These are phyloP conservation scores for Penicillium occitanis DNA, from an alignment of 2,329 filamentous ascomycete species.

Conservation along the genomic window DNA sequence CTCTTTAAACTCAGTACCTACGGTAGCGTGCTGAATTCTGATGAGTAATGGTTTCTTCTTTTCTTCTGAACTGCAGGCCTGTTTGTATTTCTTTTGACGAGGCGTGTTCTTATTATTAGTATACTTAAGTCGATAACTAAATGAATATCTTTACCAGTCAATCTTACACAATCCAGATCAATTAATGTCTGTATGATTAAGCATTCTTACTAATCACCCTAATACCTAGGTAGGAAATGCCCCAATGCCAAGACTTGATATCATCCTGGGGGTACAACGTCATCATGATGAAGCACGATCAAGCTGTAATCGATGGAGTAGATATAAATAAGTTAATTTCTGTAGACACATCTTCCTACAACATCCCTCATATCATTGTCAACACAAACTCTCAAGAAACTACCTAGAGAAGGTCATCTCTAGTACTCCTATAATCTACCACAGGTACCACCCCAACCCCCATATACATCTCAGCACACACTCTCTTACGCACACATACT, in stretches of 20 bases:
- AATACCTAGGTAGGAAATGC: neutral
- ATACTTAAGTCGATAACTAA: neutral
- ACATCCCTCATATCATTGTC: neutral
- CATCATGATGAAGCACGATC: constrained; percentile 9
- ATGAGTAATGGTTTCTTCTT: constrained; percentile 1
- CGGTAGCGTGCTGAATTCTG: neutral
- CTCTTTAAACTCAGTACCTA: no score
- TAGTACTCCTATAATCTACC: neutral
- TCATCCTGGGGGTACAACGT: constrained; percentile 9
- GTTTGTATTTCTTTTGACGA: neutral
- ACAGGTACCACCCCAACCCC: neutral
- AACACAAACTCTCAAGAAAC: neutral
- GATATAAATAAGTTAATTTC: neutral
- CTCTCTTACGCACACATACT: neutral
- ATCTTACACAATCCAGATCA: neutral
- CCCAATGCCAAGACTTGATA: constrained; percentile 13
- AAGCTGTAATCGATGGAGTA: neutral
- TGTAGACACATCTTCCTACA: neutral
- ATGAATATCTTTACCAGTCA: neutral
- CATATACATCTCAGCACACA: no score
- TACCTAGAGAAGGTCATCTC: neutral
- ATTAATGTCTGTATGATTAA: neutral
- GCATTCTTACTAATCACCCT: neutral
- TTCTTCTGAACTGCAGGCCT: neutral
- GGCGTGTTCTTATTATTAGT: constrained; percentile 2